A percentile compares a stretch with the other conserved stretches of the same genome.
Conservation (phyloP, 768 basidiomycete species). For the Suillus brevipes region DNA sequence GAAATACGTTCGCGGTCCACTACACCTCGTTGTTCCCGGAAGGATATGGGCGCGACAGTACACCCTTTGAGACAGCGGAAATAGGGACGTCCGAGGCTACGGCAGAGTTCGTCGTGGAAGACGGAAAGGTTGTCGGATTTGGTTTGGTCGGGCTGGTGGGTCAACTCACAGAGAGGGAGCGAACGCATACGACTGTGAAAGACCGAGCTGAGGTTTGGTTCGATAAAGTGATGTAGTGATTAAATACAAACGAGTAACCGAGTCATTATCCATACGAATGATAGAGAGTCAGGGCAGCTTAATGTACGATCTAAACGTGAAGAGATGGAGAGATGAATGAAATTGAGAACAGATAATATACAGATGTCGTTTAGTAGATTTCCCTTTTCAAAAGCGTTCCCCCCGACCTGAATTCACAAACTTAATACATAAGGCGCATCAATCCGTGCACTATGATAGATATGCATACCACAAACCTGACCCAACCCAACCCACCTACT, state of each 20-base stretch:
- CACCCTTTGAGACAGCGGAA: slow-evolving; percentile 30
- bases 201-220: slow-evolving; percentile 36
- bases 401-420: slow-evolving; percentile 16
- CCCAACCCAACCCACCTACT: slow-evolving; percentile 24
- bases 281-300: too few species aligned
- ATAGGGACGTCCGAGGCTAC: slow-evolving; percentile 4
- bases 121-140: slow-evolving; percentile 31
- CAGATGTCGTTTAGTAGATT: too few species aligned
- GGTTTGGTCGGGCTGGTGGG: slow-evolving; percentile 22
- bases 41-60: slow-evolving; percentile 39
- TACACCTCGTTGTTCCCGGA: slow-evolving; percentile 34
- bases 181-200: slow-evolving; percentile 18
- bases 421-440: not conserved
- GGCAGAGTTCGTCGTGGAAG: slow-evolving; percentile 27
- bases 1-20: slow-evolving; percentile 20
- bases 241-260: too few species aligned
- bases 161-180: slow-evolving; percentile 22
- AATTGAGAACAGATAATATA: too few species aligned
- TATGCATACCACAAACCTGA: not conserved
- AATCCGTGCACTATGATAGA: not conserved
- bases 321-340: too few species aligned
- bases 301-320: too few species aligned
- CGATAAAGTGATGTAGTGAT: slow-evolving; percentile 13
- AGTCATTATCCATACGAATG: too few species aligned
- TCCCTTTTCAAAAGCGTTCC: too few species aligned